Base-by-base conservation (phyloP, 805 yeast species). In the Wickerhamiella australiensis region DNA sequence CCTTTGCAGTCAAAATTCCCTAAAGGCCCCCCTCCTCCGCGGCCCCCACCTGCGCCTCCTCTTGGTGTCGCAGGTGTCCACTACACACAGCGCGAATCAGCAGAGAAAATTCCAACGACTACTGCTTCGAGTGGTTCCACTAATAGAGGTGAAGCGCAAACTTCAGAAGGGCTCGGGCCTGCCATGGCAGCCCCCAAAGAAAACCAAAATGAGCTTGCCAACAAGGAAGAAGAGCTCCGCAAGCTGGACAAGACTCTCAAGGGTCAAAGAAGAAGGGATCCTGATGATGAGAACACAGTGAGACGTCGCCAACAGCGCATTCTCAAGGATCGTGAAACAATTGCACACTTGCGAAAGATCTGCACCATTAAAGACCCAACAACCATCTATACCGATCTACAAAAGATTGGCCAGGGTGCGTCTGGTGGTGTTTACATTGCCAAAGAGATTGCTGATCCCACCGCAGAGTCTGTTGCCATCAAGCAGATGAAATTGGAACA, bases 401-500 rank as follows among this genome's bases (percentile, higher is more conserved):
- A 63, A 17, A 67, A 68, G 58, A 65, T 70, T 45, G 99, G 99
- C 15, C 97, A 92, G 68, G 99, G 99, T 60, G 99, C 99, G 0
- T 78, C 88, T 54, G 99, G 98, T 17, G 86, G 94, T 2, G 99
- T 92, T 17, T 92, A 56, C 48, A 70, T 87, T 45, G 96, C 96
- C 0, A 80, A 78, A 60, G 74, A 82, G 42, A 66, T 77, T 9
- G 15, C 71, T 73, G 36, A 42, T 26, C 50, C 50, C 71, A 50
- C 35, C 25, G 49, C 47, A 26, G 35, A 48, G 37, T 56, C 54
- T 17, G 96, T 92, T 35, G 99, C 99, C 7, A 85, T 92, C 58
- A 92, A 92, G 64, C 96, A 92, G 69, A 92, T 92, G 95, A 86
- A 86, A 59, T 68, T 92, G 49, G 94, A 85, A 57, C 82, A 82